Conservation (phyloP, 78 protist species). For the Creolimax fragrantissima region DNA sequence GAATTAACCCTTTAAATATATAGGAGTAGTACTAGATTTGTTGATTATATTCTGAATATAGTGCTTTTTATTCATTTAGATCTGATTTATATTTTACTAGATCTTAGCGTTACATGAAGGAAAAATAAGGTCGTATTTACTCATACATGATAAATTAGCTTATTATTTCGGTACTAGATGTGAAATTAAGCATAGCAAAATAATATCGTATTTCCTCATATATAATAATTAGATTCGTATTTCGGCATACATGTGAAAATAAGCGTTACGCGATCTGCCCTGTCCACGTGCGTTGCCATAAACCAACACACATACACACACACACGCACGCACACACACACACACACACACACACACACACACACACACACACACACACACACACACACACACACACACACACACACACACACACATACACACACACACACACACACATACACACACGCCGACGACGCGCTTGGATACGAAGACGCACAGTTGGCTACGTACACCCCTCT, state of each 20-base stretch:
- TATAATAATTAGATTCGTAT: background rate
- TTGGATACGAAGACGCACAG: background rate
- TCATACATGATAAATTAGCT: background rate
- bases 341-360: background rate
- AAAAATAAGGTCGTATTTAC: background rate
- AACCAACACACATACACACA: background rate
- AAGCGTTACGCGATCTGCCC: background rate
- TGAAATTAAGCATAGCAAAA: background rate
- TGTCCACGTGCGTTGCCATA: background rate
- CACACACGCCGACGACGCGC: background rate
- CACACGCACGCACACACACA: background rate
- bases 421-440: background rate
- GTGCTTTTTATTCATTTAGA: too few relatives aligned
- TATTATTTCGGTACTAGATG: background rate
- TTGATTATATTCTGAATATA: too few relatives aligned
- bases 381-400: background rate
- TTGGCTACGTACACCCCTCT: too few relatives aligned
- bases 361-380: background rate
- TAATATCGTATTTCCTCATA: background rate
- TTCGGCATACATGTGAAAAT: background rate
- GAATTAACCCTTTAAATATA: too few relatives aligned
- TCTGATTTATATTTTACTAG: too few relatives aligned
- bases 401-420: constrained; percentile 1
- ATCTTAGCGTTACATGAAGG: background rate
- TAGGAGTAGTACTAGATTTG: too few relatives aligned